Evolutionary conservation across 176 grass and related monocot genomes (phyloP), one percentile per base, ranked within the genome.

Genomic region (Phragmites australis): DNA sequence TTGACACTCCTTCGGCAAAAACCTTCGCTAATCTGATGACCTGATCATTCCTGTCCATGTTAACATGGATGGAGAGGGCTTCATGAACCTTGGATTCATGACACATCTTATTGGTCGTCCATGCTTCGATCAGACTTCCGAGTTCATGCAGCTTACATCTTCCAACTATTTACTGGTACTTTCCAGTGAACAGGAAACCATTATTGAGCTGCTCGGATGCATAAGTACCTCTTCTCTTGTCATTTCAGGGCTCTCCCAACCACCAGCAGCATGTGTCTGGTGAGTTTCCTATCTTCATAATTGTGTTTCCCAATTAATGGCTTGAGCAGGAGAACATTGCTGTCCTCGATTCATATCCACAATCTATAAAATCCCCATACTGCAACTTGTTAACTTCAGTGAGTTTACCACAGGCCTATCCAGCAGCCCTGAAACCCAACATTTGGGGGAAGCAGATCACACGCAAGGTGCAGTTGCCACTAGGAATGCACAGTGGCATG

Each of bases 81-180:
- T 41, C 42, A 31, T 40, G 77, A 67, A 58, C 67, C 60, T 39
- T 74, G 47, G 65, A 57, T 68, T 65, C 49, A n/a, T 68, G 50
- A 30, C 43, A 47, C 44, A 65, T 37, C 59, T 83, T 9, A 6
- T 29, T 22, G 25, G 6, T 77, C 59, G 29, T 19, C 75, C 69
- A 54, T 39, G 5, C 34, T 81, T 69, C 8, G 32, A 29, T 41
- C 48, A 3, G 0, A 19, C 6, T 43, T 19, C 34, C 22, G 1
- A 49, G 55, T 18, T 27, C 32, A 67, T 23, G n/a, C 40, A 31
- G 40, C 41, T 81, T 22, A 16, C 39, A 27, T 27, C 47, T 64
- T 60, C 47, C 47, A 34, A 30, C 10, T 13, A 66, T 83, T 65
- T 22, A 53, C 18, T 29, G 8, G 37, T 29, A 19, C 15, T 74